Percentiles rank a stretch among this genome's conserved stretches.
phyloP scores from a whole-genome alignment of 257 asterid species.

The Catharanthus roseus region DNA sequence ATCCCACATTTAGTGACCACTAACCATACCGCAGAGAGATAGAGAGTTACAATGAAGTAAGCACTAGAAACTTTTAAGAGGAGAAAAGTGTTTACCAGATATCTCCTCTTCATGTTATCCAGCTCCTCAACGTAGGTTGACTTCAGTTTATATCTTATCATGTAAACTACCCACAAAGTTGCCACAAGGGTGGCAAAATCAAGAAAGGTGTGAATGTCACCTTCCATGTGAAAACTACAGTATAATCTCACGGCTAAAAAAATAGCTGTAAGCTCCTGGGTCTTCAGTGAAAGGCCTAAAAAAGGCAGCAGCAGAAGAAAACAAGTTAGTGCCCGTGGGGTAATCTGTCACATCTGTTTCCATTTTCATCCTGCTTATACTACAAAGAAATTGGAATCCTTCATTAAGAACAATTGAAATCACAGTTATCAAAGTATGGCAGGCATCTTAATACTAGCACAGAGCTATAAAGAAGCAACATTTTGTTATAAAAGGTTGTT shows the following conservation, averaged over 20 bases:
- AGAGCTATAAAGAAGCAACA: too few relatives aligned
- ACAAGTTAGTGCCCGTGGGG: not conserved
- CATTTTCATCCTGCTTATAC: not conserved
- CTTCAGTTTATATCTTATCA: conserved; percentile 71
- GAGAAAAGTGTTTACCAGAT: conserved; percentile 45
- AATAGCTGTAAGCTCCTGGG: conserved; percentile 85
- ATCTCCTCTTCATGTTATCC: conserved; percentile 57
- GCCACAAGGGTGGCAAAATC: conserved; percentile 75
- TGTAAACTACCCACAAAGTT: conserved; percentile 83
- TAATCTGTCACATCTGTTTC: not conserved
- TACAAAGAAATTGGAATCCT: not conserved
- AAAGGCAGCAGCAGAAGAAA: conserved; percentile 1
- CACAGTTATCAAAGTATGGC: not conserved
- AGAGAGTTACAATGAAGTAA: not conserved
- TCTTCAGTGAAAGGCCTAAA: conserved; percentile 80
- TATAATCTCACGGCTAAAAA: conserved; percentile 63
- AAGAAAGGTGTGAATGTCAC: conserved; percentile 79
- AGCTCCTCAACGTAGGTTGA: conserved; percentile 60
- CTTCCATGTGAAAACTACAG: conserved; percentile 69
- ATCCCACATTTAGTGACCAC: not conserved
- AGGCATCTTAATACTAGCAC: too few relatives aligned
- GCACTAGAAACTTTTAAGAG: not conserved
- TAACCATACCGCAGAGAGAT: not conserved
- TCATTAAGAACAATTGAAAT: not conserved
- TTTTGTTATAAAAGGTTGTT: too few relatives aligned